A percentile compares a stretch with the other conserved stretches of the same genome.
These are phyloP conservation scores for Botryosphaeria agaves DNA, from an alignment of 2,329 filamentous ascomycete genomes.

Conservation along the genomic window DNA sequence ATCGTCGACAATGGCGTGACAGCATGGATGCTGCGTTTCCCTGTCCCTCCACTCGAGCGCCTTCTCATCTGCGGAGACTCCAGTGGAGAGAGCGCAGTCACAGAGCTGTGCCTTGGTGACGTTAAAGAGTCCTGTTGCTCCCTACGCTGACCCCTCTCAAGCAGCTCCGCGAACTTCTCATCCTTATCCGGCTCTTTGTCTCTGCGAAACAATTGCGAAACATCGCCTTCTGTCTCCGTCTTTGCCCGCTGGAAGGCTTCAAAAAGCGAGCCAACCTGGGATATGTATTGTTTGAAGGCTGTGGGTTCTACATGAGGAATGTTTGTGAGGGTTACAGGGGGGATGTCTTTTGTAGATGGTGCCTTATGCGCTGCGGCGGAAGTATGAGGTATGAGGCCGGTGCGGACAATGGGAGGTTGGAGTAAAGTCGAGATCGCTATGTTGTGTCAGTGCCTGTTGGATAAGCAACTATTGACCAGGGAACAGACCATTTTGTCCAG, in stretches of 20 bases:
- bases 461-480: not conserved
- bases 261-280: constrained; percentile 72
- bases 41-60: constrained; percentile 30
- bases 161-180: constrained; percentile 31
- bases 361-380: constrained; percentile 56
- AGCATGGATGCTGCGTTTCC: constrained; percentile 47
- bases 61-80: constrained; percentile 30
- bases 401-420: constrained; percentile 76
- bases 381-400: constrained; percentile 67
- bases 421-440: constrained; percentile 84
- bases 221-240: constrained; percentile 51
- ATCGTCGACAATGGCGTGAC: constrained; percentile 83
- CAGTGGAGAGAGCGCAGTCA: constrained; percentile 25
- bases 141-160: constrained; percentile 23
- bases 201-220: constrained; percentile 27
- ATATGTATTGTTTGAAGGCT: constrained; percentile 70
- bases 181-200: constrained; percentile 24
- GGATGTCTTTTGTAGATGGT: constrained; percentile 77
- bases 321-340: constrained; percentile 79
- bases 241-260: constrained; percentile 77
- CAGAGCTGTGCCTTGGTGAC: constrained; percentile 21
- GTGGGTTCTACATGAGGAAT: constrained; percentile 64
- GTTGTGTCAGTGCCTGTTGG: constrained; percentile 2
- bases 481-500: constrained; percentile 62
- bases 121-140: constrained; percentile 9